These are phyloP conservation scores for Vitis rotundifolia DNA, from an alignment of 164 flowering plant genomes.

Conservation along the genomic window DNA sequence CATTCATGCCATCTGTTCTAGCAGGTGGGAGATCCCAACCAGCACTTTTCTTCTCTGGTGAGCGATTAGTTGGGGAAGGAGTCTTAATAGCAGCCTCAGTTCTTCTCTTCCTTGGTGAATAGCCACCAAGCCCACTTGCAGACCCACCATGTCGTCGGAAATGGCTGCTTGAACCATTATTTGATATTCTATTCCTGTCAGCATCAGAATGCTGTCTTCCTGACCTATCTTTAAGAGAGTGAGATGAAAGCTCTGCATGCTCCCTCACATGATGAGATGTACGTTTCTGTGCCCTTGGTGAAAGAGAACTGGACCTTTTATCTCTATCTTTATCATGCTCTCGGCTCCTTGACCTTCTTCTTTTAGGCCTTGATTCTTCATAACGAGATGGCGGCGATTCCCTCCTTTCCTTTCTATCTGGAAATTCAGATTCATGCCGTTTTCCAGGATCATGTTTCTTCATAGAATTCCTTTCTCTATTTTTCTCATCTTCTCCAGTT, in stretches of 20 bases:
- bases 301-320: conserved; percentile 55
- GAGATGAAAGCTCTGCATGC: conserved; percentile 38
- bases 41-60: conserved; percentile 71
- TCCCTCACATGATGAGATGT: conserved; percentile 35
- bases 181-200: conserved; percentile 42
- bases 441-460: conserved; percentile 40
- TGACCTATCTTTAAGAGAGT: conserved; percentile 41
- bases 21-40: conserved; percentile 84
- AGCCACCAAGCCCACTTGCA: conserved; percentile 88
- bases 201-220: conserved; percentile 47
- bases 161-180: conserved; percentile 56
- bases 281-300: conserved; percentile 55
- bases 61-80: conserved; percentile 68
- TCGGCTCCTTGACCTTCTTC: conserved; percentile 73
- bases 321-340: conserved; percentile 51
- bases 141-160: conserved; percentile 47
- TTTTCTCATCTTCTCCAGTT: conserved; percentile 37
- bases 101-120: conserved; percentile 95
- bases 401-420: conserved; percentile 46
- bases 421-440: conserved; percentile 29
- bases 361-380: conserved; percentile 55
- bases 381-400: conserved; percentile 36
- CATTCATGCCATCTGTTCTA: conserved; percentile 18
- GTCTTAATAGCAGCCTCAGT: conserved; percentile 66
- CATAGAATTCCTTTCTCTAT: conserved; percentile 25